Percentiles rank a stretch among this genome's conserved stretches.
phyloP scores from a whole-genome alignment of 2,329 filamentous ascomycete genomes.

The Fusarium domesticum region DNA sequence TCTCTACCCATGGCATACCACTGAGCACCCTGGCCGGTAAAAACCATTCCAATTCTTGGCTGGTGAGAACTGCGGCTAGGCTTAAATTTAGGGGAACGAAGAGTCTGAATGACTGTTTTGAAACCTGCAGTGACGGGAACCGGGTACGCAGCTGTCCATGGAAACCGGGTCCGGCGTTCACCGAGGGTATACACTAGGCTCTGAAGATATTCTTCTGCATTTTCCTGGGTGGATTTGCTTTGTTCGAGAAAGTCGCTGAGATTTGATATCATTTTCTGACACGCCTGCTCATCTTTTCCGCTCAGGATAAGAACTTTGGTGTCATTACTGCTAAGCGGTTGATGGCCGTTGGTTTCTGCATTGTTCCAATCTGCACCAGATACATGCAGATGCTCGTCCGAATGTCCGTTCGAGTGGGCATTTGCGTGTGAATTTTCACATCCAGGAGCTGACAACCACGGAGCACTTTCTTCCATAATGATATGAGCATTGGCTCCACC shows the following conservation, averaged over 20 bases:
- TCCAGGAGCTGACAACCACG: neutral
- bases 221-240: neutral
- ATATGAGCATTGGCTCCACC: conserved; percentile 14
- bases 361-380: too few species aligned
- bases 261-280: neutral
- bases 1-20: conserved; percentile 32
- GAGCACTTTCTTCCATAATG: conserved; percentile 19
- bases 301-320: neutral
- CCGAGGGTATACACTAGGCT: neutral
- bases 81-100: neutral
- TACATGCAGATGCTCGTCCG: neutral
- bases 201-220: neutral
- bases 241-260: neutral
- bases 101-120: neutral
- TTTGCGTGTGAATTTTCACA: neutral
- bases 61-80: neutral
- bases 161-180: neutral
- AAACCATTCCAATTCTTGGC: conserved; percentile 6
- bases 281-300: neutral
- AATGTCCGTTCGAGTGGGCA: too few species aligned
- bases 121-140: neutral
- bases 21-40: conserved; percentile 40
- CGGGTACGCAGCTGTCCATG: neutral
- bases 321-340: neutral
- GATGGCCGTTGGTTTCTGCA: neutral